phyloP scores from a whole-genome alignment of 2,329 filamentous ascomycete genomes.

The Lecanosticta acicola region DNA sequence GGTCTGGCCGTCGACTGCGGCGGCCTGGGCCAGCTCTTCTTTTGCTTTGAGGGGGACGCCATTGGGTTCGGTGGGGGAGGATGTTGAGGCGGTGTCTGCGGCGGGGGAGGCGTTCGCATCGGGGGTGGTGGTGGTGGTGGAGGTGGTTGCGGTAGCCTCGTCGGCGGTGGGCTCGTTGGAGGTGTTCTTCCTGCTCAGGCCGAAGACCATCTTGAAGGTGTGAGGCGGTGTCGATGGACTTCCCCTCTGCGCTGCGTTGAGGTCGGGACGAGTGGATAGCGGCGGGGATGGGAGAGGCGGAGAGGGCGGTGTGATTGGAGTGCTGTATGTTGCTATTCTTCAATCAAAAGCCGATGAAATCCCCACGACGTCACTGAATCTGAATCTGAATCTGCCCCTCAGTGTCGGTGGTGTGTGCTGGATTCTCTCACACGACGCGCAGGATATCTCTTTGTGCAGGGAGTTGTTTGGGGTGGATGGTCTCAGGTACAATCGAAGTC shows the following conservation, averaged over 20 bases:
- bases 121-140: background rate
- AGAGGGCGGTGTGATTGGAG: too few species aligned
- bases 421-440: too few species aligned
- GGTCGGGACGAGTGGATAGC: background rate
- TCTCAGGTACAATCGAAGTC: too few species aligned
- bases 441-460: too few species aligned
- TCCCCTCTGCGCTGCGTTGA: too few species aligned
- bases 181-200: slow-evolving; percentile 6
- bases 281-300: background rate
- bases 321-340: too few species aligned
- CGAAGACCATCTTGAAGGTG: slow-evolving; percentile 11
- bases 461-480: too few species aligned
- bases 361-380: too few species aligned
- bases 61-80: slow-evolving; percentile 1
- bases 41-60: slow-evolving; percentile 5
- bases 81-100: background rate
- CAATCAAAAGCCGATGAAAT: too few species aligned
- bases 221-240: background rate
- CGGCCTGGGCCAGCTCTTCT: slow-evolving; percentile 10
- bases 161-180: too few species aligned
- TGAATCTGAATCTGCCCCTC: too few species aligned
- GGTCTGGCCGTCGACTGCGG: slow-evolving; percentile 36
- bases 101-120: slow-evolving; percentile 1
- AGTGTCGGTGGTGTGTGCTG: too few species aligned
- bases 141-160: background rate